A percentile compares a stretch with the other conserved stretches of the same genome.
phyloP scores from a whole-genome alignment of 345 rosid genomes.

The Citrus trifoliata region DNA sequence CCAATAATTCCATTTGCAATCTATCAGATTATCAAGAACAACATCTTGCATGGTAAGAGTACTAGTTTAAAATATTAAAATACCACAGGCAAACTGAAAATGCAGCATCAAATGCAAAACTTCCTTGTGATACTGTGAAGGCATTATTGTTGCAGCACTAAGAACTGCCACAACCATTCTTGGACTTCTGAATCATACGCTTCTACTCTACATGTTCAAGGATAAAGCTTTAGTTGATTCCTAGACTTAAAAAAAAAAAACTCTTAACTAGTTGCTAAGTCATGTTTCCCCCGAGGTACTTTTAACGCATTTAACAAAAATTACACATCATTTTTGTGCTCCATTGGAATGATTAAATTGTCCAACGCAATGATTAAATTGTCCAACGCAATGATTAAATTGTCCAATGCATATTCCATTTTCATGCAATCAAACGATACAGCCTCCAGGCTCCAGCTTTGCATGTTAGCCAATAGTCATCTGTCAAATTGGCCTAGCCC shows the following conservation, averaged over 20 bases:
- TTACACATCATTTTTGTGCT: neutral
- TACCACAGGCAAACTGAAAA: neutral
- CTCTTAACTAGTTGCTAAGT: neutral
- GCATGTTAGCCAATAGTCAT: neutral
- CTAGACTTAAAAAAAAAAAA: neutral
- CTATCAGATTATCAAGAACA: constrained; percentile 1
- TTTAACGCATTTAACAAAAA: neutral
- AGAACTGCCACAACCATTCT: neutral
- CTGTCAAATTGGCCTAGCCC: neutral
- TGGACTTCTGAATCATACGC: neutral
- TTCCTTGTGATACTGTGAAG: neutral
- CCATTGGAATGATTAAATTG: neutral
- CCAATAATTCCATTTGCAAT: neutral
- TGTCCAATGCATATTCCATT: neutral
- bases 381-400: neutral
- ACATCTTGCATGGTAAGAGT: neutral
- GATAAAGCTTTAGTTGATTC: neutral
- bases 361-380: neutral
- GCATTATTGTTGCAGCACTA: neutral
- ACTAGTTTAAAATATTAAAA: neutral
- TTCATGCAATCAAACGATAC: neutral
- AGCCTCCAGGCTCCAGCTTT: neutral
- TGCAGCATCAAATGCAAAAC: neutral
- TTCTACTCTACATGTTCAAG: neutral
- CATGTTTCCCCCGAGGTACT: neutral